Evolutionary conservation across 345 rosid species (phyloP).

Genomic region (Schrenkiella parvula): DNA sequence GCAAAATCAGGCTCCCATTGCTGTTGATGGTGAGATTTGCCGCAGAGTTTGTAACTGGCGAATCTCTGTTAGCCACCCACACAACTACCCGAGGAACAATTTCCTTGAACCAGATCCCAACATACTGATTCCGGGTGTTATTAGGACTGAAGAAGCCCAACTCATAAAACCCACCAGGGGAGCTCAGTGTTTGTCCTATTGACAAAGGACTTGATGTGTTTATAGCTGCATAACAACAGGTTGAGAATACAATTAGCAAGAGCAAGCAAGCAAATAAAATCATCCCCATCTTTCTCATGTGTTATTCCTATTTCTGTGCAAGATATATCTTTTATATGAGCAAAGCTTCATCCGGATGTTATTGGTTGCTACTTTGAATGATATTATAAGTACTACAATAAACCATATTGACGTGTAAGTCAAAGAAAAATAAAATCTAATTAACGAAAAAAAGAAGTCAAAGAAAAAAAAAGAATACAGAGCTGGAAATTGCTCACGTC

Average conservation of each 20-base stretch:
- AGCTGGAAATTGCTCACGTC: neutral
- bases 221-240: conserved; percentile 21
- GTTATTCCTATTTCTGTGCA: neutral
- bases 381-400: neutral
- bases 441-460: neutral
- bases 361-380: neutral
- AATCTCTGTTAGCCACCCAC: conserved; percentile 39
- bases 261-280: neutral
- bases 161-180: conserved; percentile 26
- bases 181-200: conserved; percentile 22
- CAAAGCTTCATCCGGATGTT: neutral
- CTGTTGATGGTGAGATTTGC: conserved; percentile 24
- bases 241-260: conserved; percentile 17
- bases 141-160: conserved; percentile 41
- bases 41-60: conserved; percentile 1
- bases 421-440: neutral
- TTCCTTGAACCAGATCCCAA: conserved; percentile 47
- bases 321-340: neutral
- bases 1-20: conserved; percentile 23
- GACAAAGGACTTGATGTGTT: conserved; percentile 28
- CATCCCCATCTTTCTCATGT: conserved; percentile 2
- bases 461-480: neutral
- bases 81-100: conserved; percentile 21
- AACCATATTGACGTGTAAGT: neutral
- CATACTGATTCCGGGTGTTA: conserved; percentile 27